phyloP scores from a whole-genome alignment of 495 filamentous ascomycete genomes.

The Entonaema liquescens region DNA sequence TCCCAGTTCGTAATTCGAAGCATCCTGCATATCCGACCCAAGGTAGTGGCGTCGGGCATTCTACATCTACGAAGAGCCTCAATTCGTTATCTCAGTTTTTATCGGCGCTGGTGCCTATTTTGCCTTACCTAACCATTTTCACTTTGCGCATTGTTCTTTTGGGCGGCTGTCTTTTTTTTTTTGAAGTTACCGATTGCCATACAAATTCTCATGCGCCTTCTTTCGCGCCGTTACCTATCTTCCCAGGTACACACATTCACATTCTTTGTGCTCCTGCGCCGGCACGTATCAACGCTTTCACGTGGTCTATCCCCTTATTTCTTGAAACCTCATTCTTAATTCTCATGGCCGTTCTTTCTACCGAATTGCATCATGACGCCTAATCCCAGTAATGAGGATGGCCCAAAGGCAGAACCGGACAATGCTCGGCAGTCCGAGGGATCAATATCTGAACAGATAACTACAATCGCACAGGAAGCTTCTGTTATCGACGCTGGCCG shows the following conservation, averaged over 20 bases:
- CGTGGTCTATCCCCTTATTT: background rate
- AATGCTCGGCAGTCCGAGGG: background rate
- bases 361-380: conserved; percentile 6
- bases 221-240: background rate
- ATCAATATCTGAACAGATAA: conserved; percentile 15
- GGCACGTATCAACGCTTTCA: background rate
- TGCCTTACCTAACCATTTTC: background rate
- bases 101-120: background rate
- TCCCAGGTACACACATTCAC: background rate
- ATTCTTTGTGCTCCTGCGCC: background rate
- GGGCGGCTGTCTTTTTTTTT: background rate
- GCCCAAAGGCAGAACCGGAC: background rate
- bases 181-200: background rate
- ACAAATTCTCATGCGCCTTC: background rate
- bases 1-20: background rate
- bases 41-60: background rate
- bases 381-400: conserved; percentile 21
- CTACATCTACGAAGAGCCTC: conserved; percentile 7
- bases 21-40: background rate
- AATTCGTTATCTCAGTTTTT: background rate
- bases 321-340: background rate
- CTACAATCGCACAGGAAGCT: conserved; percentile 4
- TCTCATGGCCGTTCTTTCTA: background rate
- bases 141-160: background rate
- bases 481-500: background rate